Evolutionary conservation across 2,329 filamentous ascomycete species (phyloP), one percentile per base, ranked within the genome.

Genomic region (Cytospora piceae): DNA sequence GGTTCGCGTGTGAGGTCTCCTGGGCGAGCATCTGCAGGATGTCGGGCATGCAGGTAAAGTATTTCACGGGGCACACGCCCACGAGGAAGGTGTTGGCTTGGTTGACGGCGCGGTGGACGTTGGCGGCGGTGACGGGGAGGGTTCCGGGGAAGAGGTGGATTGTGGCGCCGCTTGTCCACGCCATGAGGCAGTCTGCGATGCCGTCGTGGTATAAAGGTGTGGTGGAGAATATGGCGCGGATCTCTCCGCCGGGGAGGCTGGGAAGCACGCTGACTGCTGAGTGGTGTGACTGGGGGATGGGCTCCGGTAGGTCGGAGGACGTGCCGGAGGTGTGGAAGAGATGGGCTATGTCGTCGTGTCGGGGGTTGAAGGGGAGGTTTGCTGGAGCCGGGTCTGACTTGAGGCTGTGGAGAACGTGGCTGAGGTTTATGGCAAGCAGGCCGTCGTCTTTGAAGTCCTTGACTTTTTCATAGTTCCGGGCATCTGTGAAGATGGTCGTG

Each of bases 191-290:
- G 71, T 90, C 88, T 1, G 87, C 85, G 11, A 89, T 79, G 0
- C 87, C 88, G 1, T 87, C 88, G 69, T 90, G 87, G 68, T 89
- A 90, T 0, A 90, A 77, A 0, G 88, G 87, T 3, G 87, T 90
- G 0, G 87, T 88, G 0, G 87, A 87, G 69, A 90, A 90, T 0
- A 85, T 88, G 0, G 85, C 82, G 2, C 76, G 71, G 3, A 75
- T 60, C 0, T 71, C 52, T 0, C 74, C 72, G 4, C 74, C 69
- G 0, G 71, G 68, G 11, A 88, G 79, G 3, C 74, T 74, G 9
- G 86, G 85, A 0, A 89, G 77, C 0, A 84, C 83, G 2, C 82
- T 83, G 4, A 87, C 80, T 3, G 82, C 84, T 14, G 79, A 84
- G 55, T 78, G 78, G 70, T 89, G 85, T 1, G 78, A 81, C 66